Evolutionary conservation across 495 filamentous ascomycete genomes (phyloP).

Genomic region (Jackrogersella multiformis): DNA sequence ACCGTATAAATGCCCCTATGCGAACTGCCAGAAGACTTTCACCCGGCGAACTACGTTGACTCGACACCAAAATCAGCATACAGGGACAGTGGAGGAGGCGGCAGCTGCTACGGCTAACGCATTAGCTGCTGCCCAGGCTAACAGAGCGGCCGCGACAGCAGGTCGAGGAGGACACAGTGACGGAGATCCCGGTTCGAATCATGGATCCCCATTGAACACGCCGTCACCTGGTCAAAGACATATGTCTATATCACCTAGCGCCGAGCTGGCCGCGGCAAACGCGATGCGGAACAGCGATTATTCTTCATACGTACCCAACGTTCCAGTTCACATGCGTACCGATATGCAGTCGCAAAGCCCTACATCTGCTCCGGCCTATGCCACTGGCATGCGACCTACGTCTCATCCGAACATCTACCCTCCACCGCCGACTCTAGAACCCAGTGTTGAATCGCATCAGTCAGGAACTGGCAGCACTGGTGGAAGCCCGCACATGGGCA

Average conservation of each 20-base stretch:
- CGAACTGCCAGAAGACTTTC: conserved; percentile 98
- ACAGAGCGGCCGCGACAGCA: conserved; percentile 58
- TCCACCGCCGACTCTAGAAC: conserved; percentile 87
- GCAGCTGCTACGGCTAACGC: conserved; percentile 79
- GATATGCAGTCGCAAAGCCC: conserved; percentile 81
- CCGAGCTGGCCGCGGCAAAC: conserved; percentile 77
- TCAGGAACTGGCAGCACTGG: conserved; percentile 67
- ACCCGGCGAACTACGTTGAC: conserved; percentile 94
- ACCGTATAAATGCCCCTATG: conserved; percentile 97
- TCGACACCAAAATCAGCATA: conserved; percentile 94
- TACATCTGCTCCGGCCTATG: conserved; percentile 69
- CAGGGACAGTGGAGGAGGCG: conserved; percentile 93
- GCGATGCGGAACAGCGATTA: conserved; percentile 78
- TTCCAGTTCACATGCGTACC: conserved; percentile 85
- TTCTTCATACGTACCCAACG: conserved; percentile 70
- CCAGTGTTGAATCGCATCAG: conserved; percentile 80
- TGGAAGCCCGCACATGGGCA: conserved; percentile 78
- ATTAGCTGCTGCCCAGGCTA: conserved; percentile 65
- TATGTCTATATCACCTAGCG: conserved; percentile 79
- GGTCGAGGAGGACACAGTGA: conserved; percentile 65
- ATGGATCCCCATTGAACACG: conserved; percentile 82
- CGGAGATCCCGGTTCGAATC: conserved; percentile 80
- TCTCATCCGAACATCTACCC: conserved; percentile 85
- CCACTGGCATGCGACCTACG: conserved; percentile 63
- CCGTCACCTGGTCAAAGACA: conserved; percentile 84